Conservation (phyloP, 768 basidiomycete species). For the Lactarius deliciosus region DNA sequence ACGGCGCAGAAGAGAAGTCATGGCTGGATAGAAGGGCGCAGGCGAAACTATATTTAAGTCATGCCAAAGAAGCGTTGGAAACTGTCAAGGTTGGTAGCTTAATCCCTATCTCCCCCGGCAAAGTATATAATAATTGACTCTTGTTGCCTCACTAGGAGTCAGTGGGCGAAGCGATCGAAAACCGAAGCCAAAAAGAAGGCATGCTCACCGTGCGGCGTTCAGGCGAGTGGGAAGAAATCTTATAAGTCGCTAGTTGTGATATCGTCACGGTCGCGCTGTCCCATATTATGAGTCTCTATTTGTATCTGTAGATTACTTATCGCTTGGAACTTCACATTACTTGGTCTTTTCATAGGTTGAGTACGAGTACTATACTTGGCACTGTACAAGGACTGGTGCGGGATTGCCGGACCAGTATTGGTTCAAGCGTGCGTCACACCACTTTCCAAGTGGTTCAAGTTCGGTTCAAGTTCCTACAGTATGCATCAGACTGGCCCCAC, state of each 20-base stretch:
- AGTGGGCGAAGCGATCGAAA: not conserved
- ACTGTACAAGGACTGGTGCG: no score
- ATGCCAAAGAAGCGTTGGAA: constrained; percentile 6
- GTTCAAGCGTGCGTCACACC: no score
- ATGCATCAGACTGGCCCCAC: no score
- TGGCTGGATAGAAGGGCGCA: not conserved
- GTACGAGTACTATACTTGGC: no score
- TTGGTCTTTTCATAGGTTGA: not conserved
- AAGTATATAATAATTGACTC: not conserved
- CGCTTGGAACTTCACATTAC: not conserved
- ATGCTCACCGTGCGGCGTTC: not conserved
- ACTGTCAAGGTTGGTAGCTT: constrained; percentile 9
- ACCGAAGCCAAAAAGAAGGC: not conserved
- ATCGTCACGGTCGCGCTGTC: not conserved
- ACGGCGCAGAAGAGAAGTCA: not conserved
- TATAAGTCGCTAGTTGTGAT: not conserved
- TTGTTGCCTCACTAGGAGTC: not conserved
- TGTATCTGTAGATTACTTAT: not conserved
- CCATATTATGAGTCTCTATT: not conserved
- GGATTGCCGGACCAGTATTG: no score
- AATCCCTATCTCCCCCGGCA: not conserved
- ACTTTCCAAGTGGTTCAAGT: no score
- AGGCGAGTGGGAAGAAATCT: not conserved
- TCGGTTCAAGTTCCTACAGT: no score
- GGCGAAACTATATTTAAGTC: constrained; percentile 8